Evolutionary conservation across 2,329 filamentous ascomycete genomes (phyloP).

Genomic region (Cryphonectria naterciae): DNA sequence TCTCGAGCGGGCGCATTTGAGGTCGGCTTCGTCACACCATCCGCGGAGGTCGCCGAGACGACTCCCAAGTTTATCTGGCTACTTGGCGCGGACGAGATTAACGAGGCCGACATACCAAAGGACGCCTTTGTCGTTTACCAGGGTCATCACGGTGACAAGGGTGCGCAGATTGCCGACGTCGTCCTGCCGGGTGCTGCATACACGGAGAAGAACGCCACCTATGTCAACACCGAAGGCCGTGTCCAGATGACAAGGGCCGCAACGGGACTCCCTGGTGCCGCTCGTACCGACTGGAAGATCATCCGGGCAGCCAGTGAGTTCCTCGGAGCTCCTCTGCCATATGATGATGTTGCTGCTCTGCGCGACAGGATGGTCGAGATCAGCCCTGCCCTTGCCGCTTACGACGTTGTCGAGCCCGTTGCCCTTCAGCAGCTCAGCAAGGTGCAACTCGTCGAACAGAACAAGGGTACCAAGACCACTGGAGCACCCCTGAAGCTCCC

Average conservation of each 20-base stretch:
- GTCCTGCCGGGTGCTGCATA: constrained; percentile 93
- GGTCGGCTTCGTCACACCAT: constrained; percentile 90
- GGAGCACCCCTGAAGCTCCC: constrained; percentile 79
- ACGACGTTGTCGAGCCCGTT: constrained; percentile 87
- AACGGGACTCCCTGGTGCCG: constrained; percentile 83
- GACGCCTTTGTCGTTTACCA: constrained; percentile 97
- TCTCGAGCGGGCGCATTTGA: constrained; percentile 94
- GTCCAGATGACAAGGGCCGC: constrained; percentile 93
- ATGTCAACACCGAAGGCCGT: constrained; percentile 96
- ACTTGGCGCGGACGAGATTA: constrained; percentile 90
- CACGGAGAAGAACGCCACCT: constrained; percentile 95
- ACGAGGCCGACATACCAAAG: constrained; percentile 85
- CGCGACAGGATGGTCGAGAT: constrained; percentile 95
- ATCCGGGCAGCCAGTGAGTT: constrained; percentile 92
- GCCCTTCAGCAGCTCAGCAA: constrained; percentile 78
- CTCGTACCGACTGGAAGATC: constrained; percentile 98
- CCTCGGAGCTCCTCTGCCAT: constrained; percentile 82
- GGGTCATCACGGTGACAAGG: constrained; percentile 94
- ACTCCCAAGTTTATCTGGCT: constrained; percentile 97
- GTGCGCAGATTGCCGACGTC: constrained; percentile 90
- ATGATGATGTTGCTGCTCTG: constrained; percentile 88
- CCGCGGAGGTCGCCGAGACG: constrained; percentile 77
- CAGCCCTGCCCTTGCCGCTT: constrained; percentile 84
- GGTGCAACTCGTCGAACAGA: constrained; percentile 93
- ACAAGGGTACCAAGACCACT: constrained; percentile 80